phyloP scores from a whole-genome alignment of 2,329 filamentous ascomycete species.

The Stemphylium lycopersici region DNA sequence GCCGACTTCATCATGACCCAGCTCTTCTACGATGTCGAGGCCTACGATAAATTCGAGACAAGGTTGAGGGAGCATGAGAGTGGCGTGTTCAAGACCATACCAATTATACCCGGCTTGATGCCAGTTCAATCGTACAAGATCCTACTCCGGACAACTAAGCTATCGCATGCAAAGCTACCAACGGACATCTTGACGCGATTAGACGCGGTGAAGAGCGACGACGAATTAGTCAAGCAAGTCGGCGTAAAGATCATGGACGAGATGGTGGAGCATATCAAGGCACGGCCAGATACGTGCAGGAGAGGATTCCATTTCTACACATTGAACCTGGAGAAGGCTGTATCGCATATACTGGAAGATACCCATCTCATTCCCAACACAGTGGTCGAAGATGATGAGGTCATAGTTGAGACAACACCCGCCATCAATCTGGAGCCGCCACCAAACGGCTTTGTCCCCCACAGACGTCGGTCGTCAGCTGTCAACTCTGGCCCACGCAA shows the following conservation, averaged over 20 bases:
- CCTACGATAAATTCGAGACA: conserved; percentile 80
- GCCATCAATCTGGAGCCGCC: conserved; percentile 40
- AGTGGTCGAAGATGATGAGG: conserved; percentile 50
- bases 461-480: conserved; percentile 72
- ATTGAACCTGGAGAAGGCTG: conserved; percentile 92
- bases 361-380: conserved; percentile 76
- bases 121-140: conserved; percentile 98
- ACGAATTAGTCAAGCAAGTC: conserved; percentile 79
- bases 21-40: conserved; percentile 88
- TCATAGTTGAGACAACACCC: conserved; percentile 56
- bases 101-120: conserved; percentile 95
- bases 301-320: conserved; percentile 97
- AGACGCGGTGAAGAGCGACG: conserved; percentile 75
- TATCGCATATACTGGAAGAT: conserved; percentile 88
- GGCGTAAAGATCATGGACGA: conserved; percentile 85
- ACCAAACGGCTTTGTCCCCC: conserved; percentile 31
- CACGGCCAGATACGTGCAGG: conserved; percentile 54
- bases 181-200: conserved; percentile 71
- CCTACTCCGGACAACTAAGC: conserved; percentile 88
- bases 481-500: conserved; percentile 87
- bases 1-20: conserved; percentile 99
- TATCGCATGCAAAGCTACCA: conserved; percentile 87
- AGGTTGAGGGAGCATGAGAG: conserved; percentile 79
- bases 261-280: conserved; percentile 78
- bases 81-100: conserved; percentile 81